Conservation (phyloP, 1,139 yeast genomes). For the Geotrichum carabidarum region DNA sequence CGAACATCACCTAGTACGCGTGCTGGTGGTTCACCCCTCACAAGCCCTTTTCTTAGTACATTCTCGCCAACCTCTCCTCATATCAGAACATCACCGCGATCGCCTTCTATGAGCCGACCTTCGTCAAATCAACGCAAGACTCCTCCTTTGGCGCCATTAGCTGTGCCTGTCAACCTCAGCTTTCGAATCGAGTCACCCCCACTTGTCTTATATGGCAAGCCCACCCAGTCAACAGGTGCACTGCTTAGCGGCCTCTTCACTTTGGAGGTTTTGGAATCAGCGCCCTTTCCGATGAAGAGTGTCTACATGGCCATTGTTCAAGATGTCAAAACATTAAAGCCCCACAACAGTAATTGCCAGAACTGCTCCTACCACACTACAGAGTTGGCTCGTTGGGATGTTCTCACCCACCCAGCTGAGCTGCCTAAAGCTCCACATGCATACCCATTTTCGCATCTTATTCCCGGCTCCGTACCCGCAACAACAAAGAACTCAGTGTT, state of each 20-base stretch:
- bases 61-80: neutral
- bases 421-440: slow-evolving; percentile 67
- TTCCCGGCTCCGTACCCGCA: slow-evolving; percentile 90
- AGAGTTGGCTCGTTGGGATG: slow-evolving; percentile 83
- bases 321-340: slow-evolving; percentile 41
- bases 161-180: slow-evolving; percentile 42
- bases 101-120: neutral
- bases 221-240: slow-evolving; percentile 78
- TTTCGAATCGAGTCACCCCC: slow-evolving; percentile 88
- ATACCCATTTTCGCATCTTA: slow-evolving; percentile 86
- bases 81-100: neutral
- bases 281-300: slow-evolving; percentile 42
- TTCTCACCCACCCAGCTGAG: slow-evolving; percentile 52
- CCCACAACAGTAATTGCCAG: slow-evolving; percentile 5
- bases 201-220: slow-evolving; percentile 71
- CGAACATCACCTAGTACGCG: neutral
- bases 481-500: slow-evolving; percentile 54
- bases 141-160: neutral
- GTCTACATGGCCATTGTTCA: slow-evolving; percentile 72
- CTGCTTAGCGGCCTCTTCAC: slow-evolving; percentile 66
- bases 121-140: neutral
- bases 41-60: slow-evolving; percentile 1
- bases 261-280: slow-evolving; percentile 32
- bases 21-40: neutral
- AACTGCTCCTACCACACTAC: slow-evolving; percentile 50